These are phyloP conservation scores for Coemansia sp. DNA, from an alignment of 192 early-diverging fungal species.

Conservation along the genomic window DNA sequence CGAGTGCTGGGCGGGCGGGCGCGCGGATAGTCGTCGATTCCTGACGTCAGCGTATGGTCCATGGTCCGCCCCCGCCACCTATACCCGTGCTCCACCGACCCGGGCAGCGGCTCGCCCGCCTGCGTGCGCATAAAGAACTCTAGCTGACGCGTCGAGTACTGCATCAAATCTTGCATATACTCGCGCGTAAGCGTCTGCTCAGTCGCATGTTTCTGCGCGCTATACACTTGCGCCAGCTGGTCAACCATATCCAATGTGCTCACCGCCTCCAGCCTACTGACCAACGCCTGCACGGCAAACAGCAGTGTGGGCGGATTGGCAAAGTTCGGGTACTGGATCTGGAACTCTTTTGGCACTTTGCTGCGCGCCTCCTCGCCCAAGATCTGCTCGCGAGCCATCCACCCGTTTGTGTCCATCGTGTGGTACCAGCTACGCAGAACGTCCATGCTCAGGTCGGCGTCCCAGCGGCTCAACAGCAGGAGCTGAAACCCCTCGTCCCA, in stretches of 20 bases:
- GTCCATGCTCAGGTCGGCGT: constrained; percentile 82
- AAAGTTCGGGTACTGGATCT: constrained; percentile 86
- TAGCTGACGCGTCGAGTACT: constrained; percentile 66
- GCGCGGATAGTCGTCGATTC: constrained; percentile 93
- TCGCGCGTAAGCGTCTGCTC: constrained; percentile 37
- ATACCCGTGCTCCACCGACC: constrained; percentile 61
- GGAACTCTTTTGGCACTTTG: constrained; percentile 88
- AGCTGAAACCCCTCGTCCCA: constrained; percentile 97
- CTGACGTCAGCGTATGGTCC: constrained; percentile 84
- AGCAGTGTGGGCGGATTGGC: constrained; percentile 91
- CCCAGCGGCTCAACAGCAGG: constrained; percentile 80
- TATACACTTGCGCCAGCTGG: constrained; percentile 3
- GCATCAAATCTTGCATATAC: constrained; percentile 59
- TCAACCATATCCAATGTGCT: not conserved
- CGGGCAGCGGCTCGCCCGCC: constrained; percentile 48
- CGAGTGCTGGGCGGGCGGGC: constrained; percentile 62
- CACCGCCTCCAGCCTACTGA: not conserved
- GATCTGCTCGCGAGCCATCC: constrained; percentile 95
- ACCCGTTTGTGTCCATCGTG: constrained; percentile 78
- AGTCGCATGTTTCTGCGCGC: not conserved
- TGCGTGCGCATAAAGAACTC: constrained; percentile 82
- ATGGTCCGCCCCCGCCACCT: constrained; percentile 86
- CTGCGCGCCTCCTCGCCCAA: constrained; percentile 89
- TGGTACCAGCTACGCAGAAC: constrained; percentile 76
- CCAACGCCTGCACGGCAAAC: constrained; percentile 63